Conservation (phyloP, 257 asterid species). For the Paulownia fortunei region DNA sequence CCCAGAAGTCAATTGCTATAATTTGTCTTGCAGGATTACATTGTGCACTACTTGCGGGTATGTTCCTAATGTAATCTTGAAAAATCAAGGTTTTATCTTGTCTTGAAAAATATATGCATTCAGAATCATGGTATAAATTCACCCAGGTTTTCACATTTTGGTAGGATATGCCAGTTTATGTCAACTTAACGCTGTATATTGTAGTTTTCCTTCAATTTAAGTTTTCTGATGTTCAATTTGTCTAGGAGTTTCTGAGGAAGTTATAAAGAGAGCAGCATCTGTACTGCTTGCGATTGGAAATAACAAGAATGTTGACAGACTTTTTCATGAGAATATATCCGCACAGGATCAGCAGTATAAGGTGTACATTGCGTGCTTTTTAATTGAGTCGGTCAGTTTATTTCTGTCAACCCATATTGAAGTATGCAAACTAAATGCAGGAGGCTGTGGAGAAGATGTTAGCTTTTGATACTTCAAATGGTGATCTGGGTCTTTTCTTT, state of each 20-base stretch:
- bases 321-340: constrained; percentile 52
- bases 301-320: constrained; percentile 60
- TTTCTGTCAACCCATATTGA: constrained; percentile 3
- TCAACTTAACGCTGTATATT: not conserved
- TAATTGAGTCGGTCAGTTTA: not conserved
- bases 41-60: constrained; percentile 96
- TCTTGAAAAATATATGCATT: constrained; percentile 17
- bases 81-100: not conserved
- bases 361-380: constrained; percentile 45
- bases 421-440: constrained; percentile 49
- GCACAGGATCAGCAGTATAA: constrained; percentile 78
- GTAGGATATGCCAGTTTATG: constrained; percentile 10
- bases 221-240: constrained; percentile 21
- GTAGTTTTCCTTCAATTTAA: constrained; percentile 4
- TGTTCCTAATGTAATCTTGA: constrained; percentile 16
- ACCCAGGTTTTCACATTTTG: not conserved
- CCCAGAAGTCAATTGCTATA: constrained; percentile 28
- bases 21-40: constrained; percentile 78
- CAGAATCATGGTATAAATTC: constrained; percentile 2
- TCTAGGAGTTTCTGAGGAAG: constrained; percentile 77
- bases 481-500: constrained; percentile 68
- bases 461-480: constrained; percentile 65
- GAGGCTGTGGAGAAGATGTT: constrained; percentile 78
- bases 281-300: constrained; percentile 59
- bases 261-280: constrained; percentile 72